Evolutionary conservation across 257 asterid species (phyloP).

Genomic region (Plectranthus barbatus): DNA sequence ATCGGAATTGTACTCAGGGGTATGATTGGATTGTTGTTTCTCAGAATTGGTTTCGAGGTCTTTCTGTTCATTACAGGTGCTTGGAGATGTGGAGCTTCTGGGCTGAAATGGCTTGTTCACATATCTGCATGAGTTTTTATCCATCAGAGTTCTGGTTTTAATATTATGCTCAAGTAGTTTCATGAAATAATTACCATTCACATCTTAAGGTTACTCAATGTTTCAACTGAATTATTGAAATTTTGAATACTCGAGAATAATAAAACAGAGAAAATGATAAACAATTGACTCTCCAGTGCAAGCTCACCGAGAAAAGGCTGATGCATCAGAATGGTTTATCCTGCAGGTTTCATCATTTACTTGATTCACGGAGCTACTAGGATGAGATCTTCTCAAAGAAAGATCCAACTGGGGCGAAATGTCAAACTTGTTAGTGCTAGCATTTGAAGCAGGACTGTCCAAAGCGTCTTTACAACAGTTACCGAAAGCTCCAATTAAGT

Average conservation of each 20-base stretch:
- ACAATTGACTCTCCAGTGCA: background rate
- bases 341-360: conserved; percentile 44
- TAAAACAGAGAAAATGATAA: background rate
- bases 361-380: conserved; percentile 61
- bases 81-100: conserved; percentile 33
- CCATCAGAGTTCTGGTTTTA: background rate
- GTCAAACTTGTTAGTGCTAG: conserved; percentile 43
- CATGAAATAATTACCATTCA: background rate
- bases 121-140: conserved; percentile 45
- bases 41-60: conserved; percentile 36
- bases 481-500: conserved; percentile 77
- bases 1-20: conserved; percentile 44
- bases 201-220: background rate
- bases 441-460: conserved; percentile 28
- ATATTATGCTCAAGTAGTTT: background rate
- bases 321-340: conserved; percentile 78
- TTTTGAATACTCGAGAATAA: background rate
- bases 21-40: conserved; percentile 35
- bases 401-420: conserved; percentile 50
- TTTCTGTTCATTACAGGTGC: conserved; percentile 47
- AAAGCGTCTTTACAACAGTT: conserved; percentile 34
- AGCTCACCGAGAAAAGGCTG: conserved; percentile 88
- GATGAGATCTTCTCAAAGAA: conserved; percentile 69
- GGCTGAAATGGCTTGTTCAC: conserved; percentile 41
- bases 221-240: background rate